Evolutionary conservation across 352 stramenopile genomes (phyloP), one percentile per base, ranked within the genome.

Genomic region (Globisporangium emineosum): DNA sequence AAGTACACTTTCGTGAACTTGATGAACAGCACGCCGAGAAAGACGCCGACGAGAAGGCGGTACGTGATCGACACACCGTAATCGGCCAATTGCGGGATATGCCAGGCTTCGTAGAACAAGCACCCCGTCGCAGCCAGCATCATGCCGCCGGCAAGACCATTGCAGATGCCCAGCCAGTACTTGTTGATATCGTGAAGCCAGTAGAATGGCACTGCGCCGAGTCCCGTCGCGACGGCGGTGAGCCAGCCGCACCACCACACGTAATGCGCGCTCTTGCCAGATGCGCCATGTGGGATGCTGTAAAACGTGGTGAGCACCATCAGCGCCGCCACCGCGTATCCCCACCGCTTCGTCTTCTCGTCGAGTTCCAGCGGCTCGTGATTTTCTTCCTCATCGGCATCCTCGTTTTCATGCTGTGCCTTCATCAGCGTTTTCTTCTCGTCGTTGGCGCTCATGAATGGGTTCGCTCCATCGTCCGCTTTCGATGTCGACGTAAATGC

Each of bases 181-280:
- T 97, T 93, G 61, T 98, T 86, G 56, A 98, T 79, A 64, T 98
- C 78, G 2, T 79, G 81, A 29, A 97, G 83, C 76, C 98, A 97
- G 60, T 98, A 88, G 59, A 99, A 97, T 23, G 97, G 97, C 32
- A 99, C 32, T 0, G 96, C 97, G 30, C 97, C 97, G 23, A 99
- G 62, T 8, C 94, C 97, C 27, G 97, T 99, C 57, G 89, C 94
- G 19, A 99, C 76, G 42, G 97, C 97, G 25, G 96, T 99, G 62
- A 99, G 91, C 97, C 97, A 99, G 63, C 96, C 97, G 70, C 95
- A 99, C 80, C 97, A 99, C 81, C 94, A 99, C 5, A 99, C 97
- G 64, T 98, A 94, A 33, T 85, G 77, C 17, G 71, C 81, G 60
- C 78, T 86, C 70, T 92, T 92, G 59, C 74, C 71, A 7, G 69